Base-by-base conservation (phyloP, 2,329 filamentous ascomycete genomes). In the Monosporascus ibericus region DNA sequence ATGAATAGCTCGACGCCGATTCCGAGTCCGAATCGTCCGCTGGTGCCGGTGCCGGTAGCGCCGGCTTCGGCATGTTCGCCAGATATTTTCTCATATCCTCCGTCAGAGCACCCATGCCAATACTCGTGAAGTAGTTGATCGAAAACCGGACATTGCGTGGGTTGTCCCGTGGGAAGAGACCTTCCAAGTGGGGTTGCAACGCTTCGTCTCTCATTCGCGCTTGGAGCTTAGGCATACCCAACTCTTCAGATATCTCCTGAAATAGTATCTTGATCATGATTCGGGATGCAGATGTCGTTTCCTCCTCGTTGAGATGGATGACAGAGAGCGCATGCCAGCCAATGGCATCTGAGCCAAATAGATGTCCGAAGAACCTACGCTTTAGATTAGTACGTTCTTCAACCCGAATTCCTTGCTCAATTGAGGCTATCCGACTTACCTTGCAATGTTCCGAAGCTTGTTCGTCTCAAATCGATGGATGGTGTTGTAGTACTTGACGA, bases 251-350 rank as follows among this genome's bases (percentile, higher is more conserved):
- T 24, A 97, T 81, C 64, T 96, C 91, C 69, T 97, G 91, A 67
- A 99, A 95, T 14, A 99, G 74, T 52, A 97, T 97, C 75, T 96
- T 97, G 77, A 99, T 88, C 67, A 97, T 99, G 69, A 99, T 97
- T 76, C 94, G 90, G 61, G 90, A 95, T 57, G 90, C 94, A 2
- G 91, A 92, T 1, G 92, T 99, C 0, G 94, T 99, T 65, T 99
- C 94, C 53, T 97, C 92, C 69, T 99, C 92, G 65, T 94, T 99
- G 49, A 99, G 75, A 67, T 92, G 92, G 55, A 99, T 84, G 51
- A 86, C 80, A 1, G 86, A 88, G 47, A 99, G 72, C 22, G 90
- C 87, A 65, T 97, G 90, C 94, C 94, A 97, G 53, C 89, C 89
- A 53, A 99, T 86, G 20, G 90, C 90, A 65, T 96, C 91, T 9